phyloP scores from a whole-genome alignment of 2,329 filamentous ascomycete species.

The Cladosporium austrohemisphaericum region DNA sequence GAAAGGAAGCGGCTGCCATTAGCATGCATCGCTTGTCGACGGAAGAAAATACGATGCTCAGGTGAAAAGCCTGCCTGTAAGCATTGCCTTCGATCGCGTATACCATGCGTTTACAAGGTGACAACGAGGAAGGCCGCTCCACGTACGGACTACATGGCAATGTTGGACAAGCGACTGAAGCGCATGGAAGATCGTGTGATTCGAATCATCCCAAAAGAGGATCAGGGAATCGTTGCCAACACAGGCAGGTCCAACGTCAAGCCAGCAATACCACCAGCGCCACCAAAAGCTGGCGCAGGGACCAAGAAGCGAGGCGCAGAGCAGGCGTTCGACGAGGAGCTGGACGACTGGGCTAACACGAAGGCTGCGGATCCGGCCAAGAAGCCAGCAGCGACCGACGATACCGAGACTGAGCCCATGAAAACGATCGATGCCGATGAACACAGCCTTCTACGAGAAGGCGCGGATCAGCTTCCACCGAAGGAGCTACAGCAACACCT shows the following conservation, averaged over 20 bases:
- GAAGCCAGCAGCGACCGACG: slow-evolving; percentile 17
- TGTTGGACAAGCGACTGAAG: slow-evolving; percentile 93
- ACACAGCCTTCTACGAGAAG: slow-evolving; percentile 73
- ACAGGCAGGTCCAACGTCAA: slow-evolving; percentile 82
- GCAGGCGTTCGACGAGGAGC: slow-evolving; percentile 78
- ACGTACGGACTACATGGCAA: slow-evolving; percentile 97
- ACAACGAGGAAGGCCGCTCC: slow-evolving; percentile 91
- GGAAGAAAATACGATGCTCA: slow-evolving; percentile 97
- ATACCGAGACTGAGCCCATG: slow-evolving; percentile 20
- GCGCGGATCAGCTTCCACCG: slow-evolving; percentile 74
- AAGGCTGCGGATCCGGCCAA: slow-evolving; percentile 22
- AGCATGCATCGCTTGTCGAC: slow-evolving; percentile 89
- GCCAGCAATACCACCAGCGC: slow-evolving; percentile 62
- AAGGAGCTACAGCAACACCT: slow-evolving; percentile 90
- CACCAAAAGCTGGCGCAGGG: slow-evolving; percentile 50
- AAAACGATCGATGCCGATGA: slow-evolving; percentile 59
- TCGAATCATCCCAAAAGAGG: slow-evolving; percentile 86
- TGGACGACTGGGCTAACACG: slow-evolving; percentile 71
- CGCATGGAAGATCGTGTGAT: slow-evolving; percentile 98
- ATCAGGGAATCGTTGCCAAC: slow-evolving; percentile 62
- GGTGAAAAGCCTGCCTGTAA: slow-evolving; percentile 98
- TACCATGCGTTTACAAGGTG: slow-evolving; percentile 96
- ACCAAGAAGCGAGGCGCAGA: slow-evolving; percentile 77
- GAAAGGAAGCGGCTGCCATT: slow-evolving; percentile 89
- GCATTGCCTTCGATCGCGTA: slow-evolving; percentile 86